Conservation (phyloP, 768 basidiomycete genomes). For the Rhizopogon vulgaris region DNA sequence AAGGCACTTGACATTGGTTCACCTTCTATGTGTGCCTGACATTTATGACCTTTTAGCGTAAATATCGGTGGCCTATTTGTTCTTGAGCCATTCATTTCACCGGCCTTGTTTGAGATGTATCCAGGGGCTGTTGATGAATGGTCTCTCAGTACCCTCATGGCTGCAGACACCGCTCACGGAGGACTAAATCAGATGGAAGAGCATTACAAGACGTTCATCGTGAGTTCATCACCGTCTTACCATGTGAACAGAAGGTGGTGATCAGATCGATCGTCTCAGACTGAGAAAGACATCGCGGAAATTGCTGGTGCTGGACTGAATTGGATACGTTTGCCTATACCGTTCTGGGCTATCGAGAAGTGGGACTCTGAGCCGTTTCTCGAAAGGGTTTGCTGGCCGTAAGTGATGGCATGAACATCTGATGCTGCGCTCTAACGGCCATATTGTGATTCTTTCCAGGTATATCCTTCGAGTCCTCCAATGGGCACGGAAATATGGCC, state of each 20-base stretch:
- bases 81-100: constrained; percentile 74
- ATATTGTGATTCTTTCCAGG: constrained; percentile 21
- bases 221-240: constrained; percentile 30
- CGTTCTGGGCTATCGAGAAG: constrained; percentile 83
- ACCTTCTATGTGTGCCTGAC: constrained; percentile 6
- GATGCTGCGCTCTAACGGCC: neutral
- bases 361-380: constrained; percentile 75
- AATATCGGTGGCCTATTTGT: constrained; percentile 75
- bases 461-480: constrained; percentile 70
- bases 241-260: neutral
- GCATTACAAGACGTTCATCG: constrained; percentile 82
- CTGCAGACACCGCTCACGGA: constrained; percentile 53
- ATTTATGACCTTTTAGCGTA: constrained; percentile 30
- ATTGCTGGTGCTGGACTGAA: constrained; percentile 87
- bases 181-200: constrained; percentile 59
- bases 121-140: constrained; percentile 56
- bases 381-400: constrained; percentile 69
- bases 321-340: constrained; percentile 75
- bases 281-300: constrained; percentile 82
- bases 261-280: constrained; percentile 36
- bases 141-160: constrained; percentile 61
- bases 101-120: constrained; percentile 57
- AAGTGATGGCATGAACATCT: constrained; percentile 15
- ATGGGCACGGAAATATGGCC: constrained; percentile 87
- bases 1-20: constrained; percentile 14